A percentile compares a stretch with the other conserved stretches of the same genome.
Conservation (phyloP, 208 protist genomes). For the Leishmania tarentolae region DNA sequence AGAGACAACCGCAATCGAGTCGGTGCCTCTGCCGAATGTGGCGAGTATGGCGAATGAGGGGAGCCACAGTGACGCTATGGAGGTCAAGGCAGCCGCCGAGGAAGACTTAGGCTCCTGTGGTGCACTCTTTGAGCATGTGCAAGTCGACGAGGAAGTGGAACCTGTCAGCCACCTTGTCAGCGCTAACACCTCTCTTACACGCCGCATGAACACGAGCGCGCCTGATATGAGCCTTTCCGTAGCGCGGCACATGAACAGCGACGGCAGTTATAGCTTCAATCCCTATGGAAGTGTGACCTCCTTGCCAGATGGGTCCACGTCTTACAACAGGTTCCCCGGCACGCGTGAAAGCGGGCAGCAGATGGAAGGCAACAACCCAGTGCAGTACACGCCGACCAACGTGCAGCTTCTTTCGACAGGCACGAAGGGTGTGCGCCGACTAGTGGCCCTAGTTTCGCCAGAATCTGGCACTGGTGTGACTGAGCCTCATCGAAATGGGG, state of each 20-base stretch:
- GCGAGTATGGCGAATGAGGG: conserved; percentile 1
- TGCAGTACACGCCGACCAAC: conserved; percentile 24
- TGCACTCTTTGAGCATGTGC: conserved; percentile 45
- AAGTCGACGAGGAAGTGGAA: conserved; percentile 41
- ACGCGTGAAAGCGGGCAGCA: conserved; percentile 8
- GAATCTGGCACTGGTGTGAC: conserved; percentile 15
- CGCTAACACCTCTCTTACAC: conserved; percentile 29
- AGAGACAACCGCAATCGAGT: conserved; percentile 15
- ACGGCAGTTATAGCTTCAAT: conserved; percentile 52
- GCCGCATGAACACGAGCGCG: conserved; percentile 26
- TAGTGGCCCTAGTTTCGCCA: conserved; percentile 28
- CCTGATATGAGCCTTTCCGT: conserved; percentile 13
- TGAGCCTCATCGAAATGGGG: conserved; percentile 10
- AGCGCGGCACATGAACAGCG: conserved; percentile 37
- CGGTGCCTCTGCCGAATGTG: not conserved
- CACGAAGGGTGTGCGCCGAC: conserved; percentile 21
- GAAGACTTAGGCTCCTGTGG: conserved; percentile 29
- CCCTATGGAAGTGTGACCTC: conserved; percentile 48
- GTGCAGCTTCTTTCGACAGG: conserved; percentile 34
- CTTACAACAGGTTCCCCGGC: conserved; percentile 17
- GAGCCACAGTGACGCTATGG: not conserved
- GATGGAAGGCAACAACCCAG: conserved; percentile 17
- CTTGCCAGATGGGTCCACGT: conserved; percentile 33
- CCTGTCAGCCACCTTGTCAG: conserved; percentile 26
- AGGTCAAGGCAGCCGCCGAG: conserved; percentile 10